Conservation (phyloP, 768 basidiomycete species). For the Omphalotus guepiniiformis region DNA sequence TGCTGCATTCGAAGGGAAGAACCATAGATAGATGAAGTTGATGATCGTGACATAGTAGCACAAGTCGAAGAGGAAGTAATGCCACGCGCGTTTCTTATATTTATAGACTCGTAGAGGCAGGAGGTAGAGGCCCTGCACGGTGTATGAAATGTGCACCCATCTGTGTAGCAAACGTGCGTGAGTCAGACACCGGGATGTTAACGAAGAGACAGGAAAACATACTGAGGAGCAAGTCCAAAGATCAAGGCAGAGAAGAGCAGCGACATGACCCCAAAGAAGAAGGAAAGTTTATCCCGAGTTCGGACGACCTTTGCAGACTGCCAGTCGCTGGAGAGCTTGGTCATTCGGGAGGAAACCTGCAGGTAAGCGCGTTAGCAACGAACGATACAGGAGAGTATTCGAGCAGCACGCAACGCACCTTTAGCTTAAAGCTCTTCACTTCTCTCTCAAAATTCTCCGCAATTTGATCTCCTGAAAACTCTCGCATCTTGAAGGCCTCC, state of each 20-base stretch:
- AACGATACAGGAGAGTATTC: neutral
- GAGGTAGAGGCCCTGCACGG: conserved; percentile 69
- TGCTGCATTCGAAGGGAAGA: conserved; percentile 69
- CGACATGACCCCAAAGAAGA: conserved; percentile 93
- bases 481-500: conserved; percentile 65
- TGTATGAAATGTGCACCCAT: conserved; percentile 89
- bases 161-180: too few species aligned
- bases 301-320: conserved; percentile 86
- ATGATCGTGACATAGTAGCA: conserved; percentile 94
- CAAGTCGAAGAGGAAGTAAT: conserved; percentile 90
- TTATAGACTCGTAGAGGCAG: conserved; percentile 78
- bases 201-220: conserved; percentile 29
- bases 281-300: conserved; percentile 81
- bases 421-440: conserved; percentile 80
- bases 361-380: too few species aligned
- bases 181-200: conserved; percentile 14
- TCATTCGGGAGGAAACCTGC: conserved; percentile 81
- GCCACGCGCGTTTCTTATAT: conserved; percentile 92
- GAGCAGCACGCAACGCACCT: conserved; percentile 40
- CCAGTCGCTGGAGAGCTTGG: conserved; percentile 79
- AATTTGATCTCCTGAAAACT: conserved; percentile 39
- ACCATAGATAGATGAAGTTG: conserved; percentile 89
- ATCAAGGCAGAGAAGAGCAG: conserved; percentile 80
- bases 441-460: conserved; percentile 82
- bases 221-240: conserved; percentile 87